Evolutionary conservation across 108 stramenopile genomes (phyloP).

Genomic region (Hondaea fermentalgiana): DNA sequence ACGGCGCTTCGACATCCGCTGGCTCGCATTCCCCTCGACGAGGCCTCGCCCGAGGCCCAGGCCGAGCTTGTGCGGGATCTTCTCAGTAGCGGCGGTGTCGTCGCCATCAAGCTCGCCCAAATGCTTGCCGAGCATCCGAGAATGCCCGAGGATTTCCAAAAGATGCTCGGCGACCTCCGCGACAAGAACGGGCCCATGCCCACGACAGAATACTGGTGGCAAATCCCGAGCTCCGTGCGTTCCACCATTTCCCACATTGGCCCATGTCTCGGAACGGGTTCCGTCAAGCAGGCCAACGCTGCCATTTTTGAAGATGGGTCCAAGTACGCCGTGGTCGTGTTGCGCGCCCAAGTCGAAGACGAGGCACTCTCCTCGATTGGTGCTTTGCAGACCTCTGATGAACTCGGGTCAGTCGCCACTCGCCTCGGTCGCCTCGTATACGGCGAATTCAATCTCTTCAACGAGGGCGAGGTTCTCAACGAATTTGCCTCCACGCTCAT

Average conservation of each 20-base stretch:
- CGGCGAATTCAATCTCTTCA: neutral
- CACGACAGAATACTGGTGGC: neutral
- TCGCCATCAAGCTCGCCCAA: slow-evolving; percentile 15
- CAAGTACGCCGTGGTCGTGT: neutral
- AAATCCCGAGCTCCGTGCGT: neutral
- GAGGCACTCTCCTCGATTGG: neutral
- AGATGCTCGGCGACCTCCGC: neutral
- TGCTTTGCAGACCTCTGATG: neutral
- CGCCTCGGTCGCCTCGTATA: neutral
- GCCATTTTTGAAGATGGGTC: neutral
- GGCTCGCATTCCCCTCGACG: neutral
- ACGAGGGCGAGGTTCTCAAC: neutral
- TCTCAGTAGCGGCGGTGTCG: slow-evolving; percentile 10
- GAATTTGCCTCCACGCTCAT: neutral
- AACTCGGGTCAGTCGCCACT: neutral
- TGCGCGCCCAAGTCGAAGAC: neutral
- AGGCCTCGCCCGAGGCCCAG: slow-evolving; percentile 11
- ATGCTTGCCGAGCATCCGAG: slow-evolving; percentile 15
- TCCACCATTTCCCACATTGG: neutral
- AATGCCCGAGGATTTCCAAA: neutral
- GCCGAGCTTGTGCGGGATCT: slow-evolving; percentile 5
- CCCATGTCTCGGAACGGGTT: neutral
- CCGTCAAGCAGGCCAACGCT: slow-evolving; percentile 3
- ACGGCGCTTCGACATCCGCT: neutral
- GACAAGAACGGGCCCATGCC: slow-evolving; percentile 10